Conservation (phyloP, 1,284 basidiomycete species). For the Cutaneotrichosporon dermatis region DNA sequence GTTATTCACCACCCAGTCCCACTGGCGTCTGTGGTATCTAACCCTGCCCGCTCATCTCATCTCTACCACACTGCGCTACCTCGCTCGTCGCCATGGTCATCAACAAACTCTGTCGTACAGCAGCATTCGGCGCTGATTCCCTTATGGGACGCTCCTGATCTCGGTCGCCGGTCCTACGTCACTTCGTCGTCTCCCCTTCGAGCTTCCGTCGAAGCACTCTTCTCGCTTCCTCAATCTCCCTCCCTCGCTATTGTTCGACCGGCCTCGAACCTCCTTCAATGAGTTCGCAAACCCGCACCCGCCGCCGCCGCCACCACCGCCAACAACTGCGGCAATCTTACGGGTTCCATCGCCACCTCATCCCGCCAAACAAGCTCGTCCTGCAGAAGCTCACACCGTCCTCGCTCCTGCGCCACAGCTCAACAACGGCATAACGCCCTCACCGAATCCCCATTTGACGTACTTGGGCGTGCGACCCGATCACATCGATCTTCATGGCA, state of each 20-base stretch:
- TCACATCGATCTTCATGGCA: neutral
- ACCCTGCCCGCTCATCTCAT: neutral
- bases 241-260: slow-evolving; percentile 13
- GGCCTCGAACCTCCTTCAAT: slow-evolving; percentile 3
- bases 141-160: slow-evolving; percentile 15
- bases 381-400: slow-evolving; percentile 22
- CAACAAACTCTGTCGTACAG: neutral
- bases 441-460: slow-evolving; percentile 7
- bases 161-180: slow-evolving; percentile 11
- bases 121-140: slow-evolving; percentile 8
- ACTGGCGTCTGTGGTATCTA: slow-evolving; percentile 5
- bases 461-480: slow-evolving; percentile 14
- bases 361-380: slow-evolving; percentile 18
- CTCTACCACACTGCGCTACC: neutral
- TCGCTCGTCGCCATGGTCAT: slow-evolving; percentile 5
- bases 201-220: slow-evolving; percentile 8
- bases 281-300: slow-evolving; percentile 4
- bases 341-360: slow-evolving; percentile 20
- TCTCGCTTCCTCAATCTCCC: slow-evolving; percentile 10
- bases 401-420: slow-evolving; percentile 18
- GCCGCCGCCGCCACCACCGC: slow-evolving; percentile 21
- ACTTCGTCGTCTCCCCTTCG: slow-evolving; percentile 7
- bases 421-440: slow-evolving; percentile 2
- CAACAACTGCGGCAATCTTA: slow-evolving; percentile 11
- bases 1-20: slow-evolving; percentile 17